phyloP scores from a whole-genome alignment of 1,139 yeast species.

The Geotrichum fermentans region DNA sequence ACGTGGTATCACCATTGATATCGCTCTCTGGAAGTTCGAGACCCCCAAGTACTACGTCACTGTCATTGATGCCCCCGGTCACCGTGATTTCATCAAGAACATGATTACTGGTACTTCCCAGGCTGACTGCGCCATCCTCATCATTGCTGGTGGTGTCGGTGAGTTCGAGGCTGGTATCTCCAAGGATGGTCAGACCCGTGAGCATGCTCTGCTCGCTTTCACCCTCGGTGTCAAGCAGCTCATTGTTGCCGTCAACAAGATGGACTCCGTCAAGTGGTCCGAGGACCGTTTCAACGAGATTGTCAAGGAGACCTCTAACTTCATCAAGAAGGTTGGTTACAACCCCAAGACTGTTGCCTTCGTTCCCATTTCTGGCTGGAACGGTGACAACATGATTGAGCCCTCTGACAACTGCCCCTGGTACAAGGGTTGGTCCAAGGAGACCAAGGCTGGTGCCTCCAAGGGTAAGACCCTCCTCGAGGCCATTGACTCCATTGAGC shows the following conservation, averaged over 20 bases:
- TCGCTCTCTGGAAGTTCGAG: conserved; percentile 94
- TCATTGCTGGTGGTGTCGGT: conserved; percentile 89
- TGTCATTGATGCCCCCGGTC: conserved; percentile 94
- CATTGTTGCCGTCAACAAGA: conserved; percentile 89
- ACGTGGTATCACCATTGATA: conserved; percentile 95
- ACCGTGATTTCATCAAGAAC: conserved; percentile 95
- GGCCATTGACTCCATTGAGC: conserved; percentile 83
- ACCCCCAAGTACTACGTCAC: conserved; percentile 91
- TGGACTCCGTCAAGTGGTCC: conserved; percentile 87
- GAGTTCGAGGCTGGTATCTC: conserved; percentile 95
- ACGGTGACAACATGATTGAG: conserved; percentile 93
- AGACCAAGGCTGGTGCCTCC: conserved; percentile 72
- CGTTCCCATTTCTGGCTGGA: conserved; percentile 92
- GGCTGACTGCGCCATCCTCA: conserved; percentile 89
- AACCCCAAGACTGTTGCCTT: conserved; percentile 89
- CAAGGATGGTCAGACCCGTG: conserved; percentile 91
- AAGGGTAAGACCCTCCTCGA: conserved; percentile 85
- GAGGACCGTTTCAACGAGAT: conserved; percentile 77
- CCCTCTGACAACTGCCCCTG: conserved; percentile 76
- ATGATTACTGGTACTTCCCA: conserved; percentile 93
- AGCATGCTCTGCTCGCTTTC: conserved; percentile 85
- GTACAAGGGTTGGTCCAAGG: conserved; percentile 90
- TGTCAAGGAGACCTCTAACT: conserved; percentile 77
- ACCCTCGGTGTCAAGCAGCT: conserved; percentile 87
- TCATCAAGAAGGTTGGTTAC: conserved; percentile 91